Conservation (phyloP, 2,329 filamentous ascomycete genomes). For the Pseudogymnoascus sp. region DNA sequence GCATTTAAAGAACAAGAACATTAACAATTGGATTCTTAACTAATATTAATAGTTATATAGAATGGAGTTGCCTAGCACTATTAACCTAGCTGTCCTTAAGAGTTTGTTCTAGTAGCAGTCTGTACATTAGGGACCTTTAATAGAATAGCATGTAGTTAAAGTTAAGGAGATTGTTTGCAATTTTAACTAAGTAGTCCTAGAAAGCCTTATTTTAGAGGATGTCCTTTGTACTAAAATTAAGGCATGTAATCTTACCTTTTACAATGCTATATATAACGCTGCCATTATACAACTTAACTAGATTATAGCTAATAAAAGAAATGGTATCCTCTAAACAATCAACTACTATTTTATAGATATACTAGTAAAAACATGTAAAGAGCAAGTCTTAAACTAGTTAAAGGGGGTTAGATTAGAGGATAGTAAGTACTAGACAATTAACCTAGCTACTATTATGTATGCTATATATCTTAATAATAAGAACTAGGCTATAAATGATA, state of each 20-base stretch:
- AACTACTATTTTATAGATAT: slow-evolving; percentile 8
- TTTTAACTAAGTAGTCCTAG: not conserved
- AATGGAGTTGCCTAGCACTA: not conserved
- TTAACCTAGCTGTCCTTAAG: not conserved
- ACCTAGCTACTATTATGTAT: not conserved
- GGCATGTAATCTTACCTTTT: not conserved
- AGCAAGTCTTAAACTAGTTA: not conserved
- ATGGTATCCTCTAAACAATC: slow-evolving; percentile 1
- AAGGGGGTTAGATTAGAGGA: not conserved
- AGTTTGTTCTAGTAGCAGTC: slow-evolving; percentile 3
- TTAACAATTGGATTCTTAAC: not conserved
- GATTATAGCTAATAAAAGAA: not conserved
- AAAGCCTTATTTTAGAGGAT: not conserved
- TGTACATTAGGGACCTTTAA: not conserved
- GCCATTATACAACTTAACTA: not conserved
- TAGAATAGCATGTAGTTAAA: not conserved
- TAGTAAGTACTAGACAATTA: not conserved
- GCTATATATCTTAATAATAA: not conserved
- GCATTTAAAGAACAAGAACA: not conserved
- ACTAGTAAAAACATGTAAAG: not conserved
- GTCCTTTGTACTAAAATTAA: not conserved
- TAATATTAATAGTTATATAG: not conserved
- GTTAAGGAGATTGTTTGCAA: not conserved
- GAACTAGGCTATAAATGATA: slow-evolving; percentile 5
- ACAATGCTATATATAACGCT: not conserved